Conservation (phyloP, 768 basidiomycete genomes). For the Amanita rubescens region DNA sequence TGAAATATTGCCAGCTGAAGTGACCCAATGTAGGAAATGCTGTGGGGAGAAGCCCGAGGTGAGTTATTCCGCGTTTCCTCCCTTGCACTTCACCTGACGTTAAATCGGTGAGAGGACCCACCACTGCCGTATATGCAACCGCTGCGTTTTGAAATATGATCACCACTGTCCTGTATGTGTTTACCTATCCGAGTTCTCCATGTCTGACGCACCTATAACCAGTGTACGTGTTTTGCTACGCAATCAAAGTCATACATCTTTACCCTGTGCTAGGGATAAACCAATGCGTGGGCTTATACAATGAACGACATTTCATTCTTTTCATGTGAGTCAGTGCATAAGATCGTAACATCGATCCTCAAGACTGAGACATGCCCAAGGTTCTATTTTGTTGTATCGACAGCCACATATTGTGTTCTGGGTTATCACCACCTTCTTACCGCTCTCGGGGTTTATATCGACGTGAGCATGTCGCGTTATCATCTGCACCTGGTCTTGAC, state of each 20-base stretch:
- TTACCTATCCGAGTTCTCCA: not conserved
- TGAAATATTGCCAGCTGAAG: conserved; percentile 40
- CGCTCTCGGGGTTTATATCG: conserved; percentile 47
- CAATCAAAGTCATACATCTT: not conserved
- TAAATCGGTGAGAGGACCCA: conserved; percentile 64
- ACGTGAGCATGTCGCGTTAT: conserved; percentile 21
- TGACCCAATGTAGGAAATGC: conserved; percentile 65
- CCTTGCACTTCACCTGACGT: conserved; percentile 1
- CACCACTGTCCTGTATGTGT: conserved; percentile 83
- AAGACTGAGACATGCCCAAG: conserved; percentile 37
- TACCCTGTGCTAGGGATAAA: conserved; percentile 82
- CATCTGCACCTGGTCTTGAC: not conserved
- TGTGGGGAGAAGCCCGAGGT: conserved; percentile 72
- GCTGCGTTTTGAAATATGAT: conserved; percentile 84
- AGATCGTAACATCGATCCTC: not conserved
- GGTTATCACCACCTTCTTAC: conserved; percentile 58
- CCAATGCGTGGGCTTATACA: conserved; percentile 93
- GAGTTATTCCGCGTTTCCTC: not conserved
- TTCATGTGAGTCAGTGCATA: conserved; percentile 62
- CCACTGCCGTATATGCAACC: conserved; percentile 88
- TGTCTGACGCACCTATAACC: not conserved
- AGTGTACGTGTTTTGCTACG: conserved; percentile 20
- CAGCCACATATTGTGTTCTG: conserved; percentile 49
- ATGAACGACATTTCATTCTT: conserved; percentile 91
- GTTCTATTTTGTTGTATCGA: conserved; percentile 71